phyloP scores from a whole-genome alignment of 2,329 filamentous ascomycete genomes.

The Monosporascus sp. region DNA sequence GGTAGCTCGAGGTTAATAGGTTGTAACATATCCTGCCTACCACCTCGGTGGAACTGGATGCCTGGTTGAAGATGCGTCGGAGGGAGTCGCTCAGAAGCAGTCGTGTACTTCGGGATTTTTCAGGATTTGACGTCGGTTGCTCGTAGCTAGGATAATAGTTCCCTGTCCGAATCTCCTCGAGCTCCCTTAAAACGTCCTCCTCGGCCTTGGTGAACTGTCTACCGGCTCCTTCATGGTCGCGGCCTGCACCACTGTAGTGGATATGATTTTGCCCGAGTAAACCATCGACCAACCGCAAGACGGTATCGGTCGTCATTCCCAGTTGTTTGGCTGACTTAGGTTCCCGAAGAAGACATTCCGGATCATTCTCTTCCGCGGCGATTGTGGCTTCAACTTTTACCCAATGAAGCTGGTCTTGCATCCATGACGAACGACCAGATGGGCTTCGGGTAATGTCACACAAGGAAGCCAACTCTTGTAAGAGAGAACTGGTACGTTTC shows the following conservation, averaged over 20 bases:
- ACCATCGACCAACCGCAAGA: slow-evolving; percentile 14
- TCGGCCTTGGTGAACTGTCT: neutral
- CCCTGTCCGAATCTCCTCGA: slow-evolving; percentile 10
- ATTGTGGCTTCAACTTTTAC: slow-evolving; percentile 19
- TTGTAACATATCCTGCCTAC: slow-evolving; percentile 57
- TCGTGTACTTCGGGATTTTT: slow-evolving; percentile 9
- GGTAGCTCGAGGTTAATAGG: slow-evolving; percentile 54
- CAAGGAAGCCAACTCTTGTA: slow-evolving; percentile 17
- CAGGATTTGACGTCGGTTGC: slow-evolving; percentile 9
- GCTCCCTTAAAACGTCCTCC: slow-evolving; percentile 9
- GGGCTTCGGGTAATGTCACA: slow-evolving; percentile 12
- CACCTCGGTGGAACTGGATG: slow-evolving; percentile 17
- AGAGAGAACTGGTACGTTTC: slow-evolving; percentile 1
- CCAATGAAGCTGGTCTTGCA: slow-evolving; percentile 21
- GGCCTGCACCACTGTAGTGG: neutral
- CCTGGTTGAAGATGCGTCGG: slow-evolving; percentile 20
- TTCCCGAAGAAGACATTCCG: slow-evolving; percentile 10
- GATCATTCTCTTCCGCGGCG: slow-evolving; percentile 16
- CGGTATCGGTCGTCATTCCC: slow-evolving; percentile 7
- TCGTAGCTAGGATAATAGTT: slow-evolving; percentile 19
- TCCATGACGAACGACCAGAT: slow-evolving; percentile 10
- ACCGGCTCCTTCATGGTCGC: slow-evolving; percentile 2
- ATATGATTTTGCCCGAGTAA: slow-evolving; percentile 6
- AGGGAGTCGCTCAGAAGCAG: slow-evolving; percentile 18
- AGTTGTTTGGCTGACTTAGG: slow-evolving; percentile 13